These are phyloP conservation scores for Lepidium aucheri DNA, from an alignment of 345 rosid genomes.

Conservation along the genomic window DNA sequence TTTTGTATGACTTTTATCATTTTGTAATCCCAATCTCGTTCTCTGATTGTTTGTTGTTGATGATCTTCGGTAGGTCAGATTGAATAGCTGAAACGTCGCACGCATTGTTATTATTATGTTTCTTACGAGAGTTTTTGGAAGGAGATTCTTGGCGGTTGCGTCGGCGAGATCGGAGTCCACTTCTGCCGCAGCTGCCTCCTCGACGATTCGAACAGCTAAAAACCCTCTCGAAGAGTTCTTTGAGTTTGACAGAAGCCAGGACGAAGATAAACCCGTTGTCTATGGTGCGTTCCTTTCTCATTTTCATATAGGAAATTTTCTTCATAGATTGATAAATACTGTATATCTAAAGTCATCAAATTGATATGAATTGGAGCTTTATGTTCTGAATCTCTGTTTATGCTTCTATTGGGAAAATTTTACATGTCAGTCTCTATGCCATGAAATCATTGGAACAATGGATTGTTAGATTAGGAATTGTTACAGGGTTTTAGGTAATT, in stretches of 20 bases:
- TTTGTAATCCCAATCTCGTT: background rate
- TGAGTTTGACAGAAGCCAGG: constrained; percentile 60
- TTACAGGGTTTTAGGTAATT: background rate
- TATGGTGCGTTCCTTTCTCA: constrained; percentile 40
- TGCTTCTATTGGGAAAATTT: background rate
- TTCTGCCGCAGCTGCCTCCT: constrained; percentile 45
- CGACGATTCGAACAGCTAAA: constrained; percentile 27
- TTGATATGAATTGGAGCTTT: background rate
- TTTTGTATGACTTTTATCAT: background rate
- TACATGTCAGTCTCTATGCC: background rate
- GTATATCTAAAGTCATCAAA: background rate
- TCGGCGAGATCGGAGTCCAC: constrained; percentile 46
- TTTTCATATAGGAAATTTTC: background rate
- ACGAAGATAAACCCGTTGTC: constrained; percentile 58
- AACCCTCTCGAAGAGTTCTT: constrained; percentile 87
- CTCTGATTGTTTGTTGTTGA: background rate
- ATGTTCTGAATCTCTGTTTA: background rate
- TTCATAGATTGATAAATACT: background rate
- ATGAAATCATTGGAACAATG: background rate
- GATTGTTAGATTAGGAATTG: background rate
- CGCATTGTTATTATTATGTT: constrained; percentile 34
- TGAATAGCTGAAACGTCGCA: background rate
- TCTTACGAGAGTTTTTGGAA: constrained; percentile 51
- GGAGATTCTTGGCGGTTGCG: constrained; percentile 56
- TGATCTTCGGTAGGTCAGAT: background rate